Base-by-base conservation (phyloP, 2,329 filamentous ascomycete genomes). In the Hypoxylon sp. region DNA sequence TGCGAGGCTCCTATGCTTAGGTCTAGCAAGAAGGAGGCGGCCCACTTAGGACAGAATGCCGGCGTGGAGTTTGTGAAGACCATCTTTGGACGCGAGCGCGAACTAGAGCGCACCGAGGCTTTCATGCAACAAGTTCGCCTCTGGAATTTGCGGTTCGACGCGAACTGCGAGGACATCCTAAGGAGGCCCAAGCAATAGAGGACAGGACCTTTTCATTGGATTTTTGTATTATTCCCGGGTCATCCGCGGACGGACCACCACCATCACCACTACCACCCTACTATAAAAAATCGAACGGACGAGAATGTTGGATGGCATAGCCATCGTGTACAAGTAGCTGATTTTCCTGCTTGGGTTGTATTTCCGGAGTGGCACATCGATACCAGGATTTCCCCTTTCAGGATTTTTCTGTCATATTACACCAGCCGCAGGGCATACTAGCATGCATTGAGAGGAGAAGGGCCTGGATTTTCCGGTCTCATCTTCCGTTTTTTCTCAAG, bases 1-100 rank as follows among this genome's bases (percentile, higher is more conserved):
- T 98, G 95, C 76, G 95, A 99, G 81, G 86, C 91, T 50, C 96
- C 92, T 76, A 99, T 99, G 95, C 91, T 95, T 82, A 93, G 91
- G 82, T 91, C 91, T 44, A 90, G 90, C 71, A 94, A 92, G 79
- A 84, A 89, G 78, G 87, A 88, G 62, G 80, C 85, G 41, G 80
- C 88, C 55, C 89, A 89, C 76, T 91, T 98, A 79, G 94, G 94
- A 75, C 94, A 93, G 83, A 94, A 93, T 77, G 93, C 93, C 56
- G 95, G 95, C 53, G 90, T 91, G 71, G 94, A 97, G 81, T 98
- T 99, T 73, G 94, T 99, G 73, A 91, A 97, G 77, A 94, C 93
- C 54, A 92, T 99, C 72, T 98, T 98, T 73, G 94, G 94, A 69
- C 89, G 91, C 67, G 94, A 98, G 75, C 87, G 93, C 67, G 92